phyloP scores from a whole-genome alignment of 2,329 filamentous ascomycete genomes.

The Beauveria varroae region DNA sequence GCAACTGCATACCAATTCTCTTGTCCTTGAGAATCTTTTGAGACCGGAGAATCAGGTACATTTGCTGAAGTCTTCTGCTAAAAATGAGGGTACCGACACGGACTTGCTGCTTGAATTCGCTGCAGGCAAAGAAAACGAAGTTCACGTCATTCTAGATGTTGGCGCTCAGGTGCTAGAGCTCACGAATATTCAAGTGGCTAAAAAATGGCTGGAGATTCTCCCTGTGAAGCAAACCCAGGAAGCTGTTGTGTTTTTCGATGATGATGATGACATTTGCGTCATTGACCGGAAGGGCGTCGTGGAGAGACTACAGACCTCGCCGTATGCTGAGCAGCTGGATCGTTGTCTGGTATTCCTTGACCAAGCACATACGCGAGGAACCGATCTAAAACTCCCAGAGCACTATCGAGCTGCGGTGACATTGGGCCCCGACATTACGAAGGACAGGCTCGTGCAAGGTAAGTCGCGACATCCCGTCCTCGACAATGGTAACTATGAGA shows the following conservation, averaged over 20 bases:
- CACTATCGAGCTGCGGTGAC: constrained; percentile 59
- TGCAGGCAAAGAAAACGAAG: constrained; percentile 16
- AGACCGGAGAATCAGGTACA: constrained; percentile 40
- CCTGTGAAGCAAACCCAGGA: constrained; percentile 6
- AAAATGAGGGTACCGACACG: constrained; percentile 15
- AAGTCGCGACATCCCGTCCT: constrained; percentile 14
- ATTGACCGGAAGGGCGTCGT: constrained; percentile 39
- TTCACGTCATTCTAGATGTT: constrained; percentile 61
- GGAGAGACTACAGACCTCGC: constrained; percentile 49
- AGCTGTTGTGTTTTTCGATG: constrained; percentile 49
- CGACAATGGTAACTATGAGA: neutral
- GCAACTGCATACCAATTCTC: constrained; percentile 60
- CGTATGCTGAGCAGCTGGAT: constrained; percentile 48
- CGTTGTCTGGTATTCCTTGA: constrained; percentile 61
- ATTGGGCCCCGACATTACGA: constrained; percentile 55
- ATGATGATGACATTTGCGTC: constrained; percentile 47
- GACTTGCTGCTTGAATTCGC: constrained; percentile 33
- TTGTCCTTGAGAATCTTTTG: constrained; percentile 54
- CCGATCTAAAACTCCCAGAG: constrained; percentile 54
- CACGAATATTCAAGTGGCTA: constrained; percentile 46
- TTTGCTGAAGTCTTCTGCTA: neutral
- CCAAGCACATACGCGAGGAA: constrained; percentile 63
- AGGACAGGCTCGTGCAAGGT: constrained; percentile 65
- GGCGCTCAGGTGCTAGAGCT: constrained; percentile 64
- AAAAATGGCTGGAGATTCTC: constrained; percentile 38